Percentiles rank a stretch among this genome's conserved stretches.
Conservation (phyloP, 1,284 basidiomycete species). For the Coniferiporia weirii region DNA sequence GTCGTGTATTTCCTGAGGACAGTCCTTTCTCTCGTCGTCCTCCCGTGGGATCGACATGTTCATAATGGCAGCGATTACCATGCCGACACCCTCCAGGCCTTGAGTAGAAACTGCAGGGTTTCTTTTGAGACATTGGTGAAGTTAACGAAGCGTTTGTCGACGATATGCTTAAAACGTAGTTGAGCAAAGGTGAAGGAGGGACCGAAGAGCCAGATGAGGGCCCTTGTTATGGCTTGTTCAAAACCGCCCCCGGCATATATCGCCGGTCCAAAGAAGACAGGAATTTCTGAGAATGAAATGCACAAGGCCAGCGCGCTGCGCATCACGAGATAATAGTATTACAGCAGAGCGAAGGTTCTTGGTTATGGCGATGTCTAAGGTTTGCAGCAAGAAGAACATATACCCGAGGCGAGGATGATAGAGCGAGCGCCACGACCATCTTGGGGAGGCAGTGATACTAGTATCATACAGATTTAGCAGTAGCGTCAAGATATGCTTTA, state of each 20-base stretch:
- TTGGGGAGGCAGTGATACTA: too few relatives aligned
- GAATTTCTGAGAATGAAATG: not conserved
- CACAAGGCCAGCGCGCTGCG: not conserved
- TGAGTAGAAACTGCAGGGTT: conserved; percentile 35
- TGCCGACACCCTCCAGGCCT: conserved; percentile 36
- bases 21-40: conserved; percentile 9
- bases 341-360: not conserved
- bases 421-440: too few relatives aligned
- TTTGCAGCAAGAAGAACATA: too few relatives aligned
- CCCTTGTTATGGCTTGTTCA: not conserved
- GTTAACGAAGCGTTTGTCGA: not conserved
- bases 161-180: not conserved
- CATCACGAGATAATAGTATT: not conserved
- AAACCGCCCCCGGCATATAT: not conserved
- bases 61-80: conserved; percentile 33
- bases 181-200: not conserved
- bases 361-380: too few relatives aligned
- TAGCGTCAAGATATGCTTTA: too few relatives aligned
- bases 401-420: too few relatives aligned
- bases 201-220: not conserved
- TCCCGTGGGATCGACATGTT: conserved; percentile 24
- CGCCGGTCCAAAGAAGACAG: not conserved
- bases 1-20: conserved; percentile 11
- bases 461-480: too few relatives aligned
- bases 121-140: not conserved